Percentiles rank a stretch among this genome's conserved stretches.
Conservation (phyloP, 257 asterid species). For the Penstemon eatonii region DNA sequence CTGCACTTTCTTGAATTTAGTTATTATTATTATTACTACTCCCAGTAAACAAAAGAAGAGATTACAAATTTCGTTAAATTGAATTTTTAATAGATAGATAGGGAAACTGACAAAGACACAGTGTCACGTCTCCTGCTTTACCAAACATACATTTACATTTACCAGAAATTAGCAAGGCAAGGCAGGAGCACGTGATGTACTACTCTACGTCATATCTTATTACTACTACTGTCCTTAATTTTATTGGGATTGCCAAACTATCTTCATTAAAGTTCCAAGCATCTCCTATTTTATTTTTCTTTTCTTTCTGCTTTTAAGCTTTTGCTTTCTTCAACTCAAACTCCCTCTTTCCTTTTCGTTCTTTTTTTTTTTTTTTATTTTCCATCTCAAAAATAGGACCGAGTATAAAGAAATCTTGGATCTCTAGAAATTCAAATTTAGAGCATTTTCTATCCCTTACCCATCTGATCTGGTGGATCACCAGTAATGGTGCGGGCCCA, state of each 20-base stretch:
- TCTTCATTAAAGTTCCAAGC: conserved; percentile 21
- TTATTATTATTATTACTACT: not conserved
- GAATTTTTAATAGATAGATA: conserved; percentile 24
- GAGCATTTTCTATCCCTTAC: not conserved
- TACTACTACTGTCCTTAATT: not conserved
- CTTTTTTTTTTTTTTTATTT: conserved; percentile 9
- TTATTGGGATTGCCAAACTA: conserved; percentile 48
- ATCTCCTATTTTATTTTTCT: not conserved
- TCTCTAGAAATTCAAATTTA: conserved; percentile 9
- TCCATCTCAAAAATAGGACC: not conserved
- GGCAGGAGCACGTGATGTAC: conserved; percentile 42
- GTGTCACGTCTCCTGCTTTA: conserved; percentile 40
- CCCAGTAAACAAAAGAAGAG: not conserved
- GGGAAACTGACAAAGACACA: conserved; percentile 26
- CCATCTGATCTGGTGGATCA: too few species aligned
- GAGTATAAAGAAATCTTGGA: not conserved
- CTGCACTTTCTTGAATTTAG: conserved; percentile 27
- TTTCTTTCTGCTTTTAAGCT: conserved; percentile 18
- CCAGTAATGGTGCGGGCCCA: not conserved
- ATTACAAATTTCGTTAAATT: not conserved
- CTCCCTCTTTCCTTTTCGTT: conserved; percentile 4
- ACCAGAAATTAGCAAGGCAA: conserved; percentile 21
- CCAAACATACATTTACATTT: conserved; percentile 28
- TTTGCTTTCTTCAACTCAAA: conserved; percentile 25
- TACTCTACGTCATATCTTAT: conserved; percentile 18